Evolutionary conservation across 169 alveolate species (phyloP), one percentile per base, ranked within the genome.

Genomic region (Cryptosporidium felis): DNA sequence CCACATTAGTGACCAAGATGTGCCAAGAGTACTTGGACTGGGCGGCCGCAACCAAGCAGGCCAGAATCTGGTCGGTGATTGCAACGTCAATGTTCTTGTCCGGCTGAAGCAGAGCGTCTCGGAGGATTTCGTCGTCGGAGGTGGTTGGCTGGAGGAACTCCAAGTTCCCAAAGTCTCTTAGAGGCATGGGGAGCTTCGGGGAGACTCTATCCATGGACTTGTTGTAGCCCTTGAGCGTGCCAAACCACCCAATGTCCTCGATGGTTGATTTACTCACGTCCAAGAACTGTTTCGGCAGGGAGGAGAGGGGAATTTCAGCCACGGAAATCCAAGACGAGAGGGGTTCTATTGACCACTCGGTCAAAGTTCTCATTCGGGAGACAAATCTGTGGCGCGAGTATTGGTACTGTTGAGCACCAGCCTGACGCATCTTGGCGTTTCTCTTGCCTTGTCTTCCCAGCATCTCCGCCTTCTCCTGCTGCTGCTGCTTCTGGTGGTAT

Each of bases 301-400:
- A 93, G 65, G 91, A 90, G 65, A 94, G 92, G 49, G 96, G 95
- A 26, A 94, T 85, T 82, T 94, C 97, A n/a, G 92, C 93, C 34
- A 93, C 93, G 8, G 94, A 92, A 60, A 89, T 79, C 97, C 97
- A 94, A 14, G 90, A 82, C 18, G 95, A 94, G n/a, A 94, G 91
- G 10, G 97, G 97, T 60, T 94, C 97, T 32, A 94, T 93, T 66
- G 96, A 92, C 97, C 97, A 94, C 89, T 94, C 97, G 16, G 94
- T 92, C 81, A 94, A 92, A 1, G 96, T 91, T 60, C 95, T 49
- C 85, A 74, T 74, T 8, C 85, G 66, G 36, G 85, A 74, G 8
- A 74, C 85, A 74, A 74, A 74, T 74, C 67, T 74, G 23, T 56
- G 65, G 5, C 85, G 66, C 12, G 85, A 74, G 23, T 74, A 74